Conservation (phyloP, 163 green algal species). For the Scenedesmus sp. region DNA sequence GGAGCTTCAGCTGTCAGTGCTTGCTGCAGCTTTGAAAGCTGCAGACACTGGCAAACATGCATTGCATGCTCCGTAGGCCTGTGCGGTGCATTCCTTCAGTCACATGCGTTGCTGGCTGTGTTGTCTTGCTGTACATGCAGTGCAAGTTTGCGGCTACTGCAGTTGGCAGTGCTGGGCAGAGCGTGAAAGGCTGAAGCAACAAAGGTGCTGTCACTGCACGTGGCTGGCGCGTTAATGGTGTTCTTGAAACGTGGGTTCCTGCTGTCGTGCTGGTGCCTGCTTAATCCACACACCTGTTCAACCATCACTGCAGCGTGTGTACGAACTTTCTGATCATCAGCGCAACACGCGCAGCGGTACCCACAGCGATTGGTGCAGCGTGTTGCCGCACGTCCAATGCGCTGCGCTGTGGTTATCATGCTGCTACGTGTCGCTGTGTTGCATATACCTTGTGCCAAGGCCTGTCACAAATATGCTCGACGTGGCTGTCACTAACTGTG, state of each 20-base stretch:
- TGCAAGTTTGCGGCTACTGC: not conserved
- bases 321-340: not conserved
- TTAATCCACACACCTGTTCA: not conserved
- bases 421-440: not conserved
- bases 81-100: not conserved
- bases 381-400: too few species aligned
- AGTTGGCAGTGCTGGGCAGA: not conserved
- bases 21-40: conserved; percentile 6
- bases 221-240: not conserved
- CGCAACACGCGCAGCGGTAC: too few species aligned
- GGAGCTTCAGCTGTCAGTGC: not conserved
- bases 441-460: not conserved
- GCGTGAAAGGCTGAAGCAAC: not conserved
- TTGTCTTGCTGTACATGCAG: not conserved
- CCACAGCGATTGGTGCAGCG: too few species aligned
- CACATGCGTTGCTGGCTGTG: not conserved
- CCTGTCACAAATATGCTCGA: not conserved
- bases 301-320: not conserved
- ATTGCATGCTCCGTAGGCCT: not conserved
- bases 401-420: not conserved
- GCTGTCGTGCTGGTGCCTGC: not conserved
- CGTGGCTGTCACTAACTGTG: not conserved
- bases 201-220: not conserved
- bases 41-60: not conserved
- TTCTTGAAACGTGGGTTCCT: not conserved